Evolutionary conservation across 805 yeast species (phyloP), one percentile per base, ranked within the genome.

Genomic region (Blastobotrys mokoenaii): DNA sequence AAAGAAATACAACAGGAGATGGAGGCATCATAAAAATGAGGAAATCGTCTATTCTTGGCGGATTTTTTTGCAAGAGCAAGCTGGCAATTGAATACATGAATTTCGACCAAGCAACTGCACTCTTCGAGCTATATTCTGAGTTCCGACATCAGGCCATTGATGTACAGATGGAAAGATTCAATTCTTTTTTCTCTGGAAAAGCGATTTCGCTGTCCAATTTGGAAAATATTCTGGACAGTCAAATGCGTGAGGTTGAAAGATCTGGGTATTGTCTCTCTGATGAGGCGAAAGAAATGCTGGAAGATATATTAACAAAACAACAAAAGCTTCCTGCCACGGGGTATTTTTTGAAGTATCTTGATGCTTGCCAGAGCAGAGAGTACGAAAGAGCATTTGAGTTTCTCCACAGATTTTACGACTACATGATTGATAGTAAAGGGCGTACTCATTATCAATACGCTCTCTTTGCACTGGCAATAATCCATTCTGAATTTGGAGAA

Each of bases 391-490:
- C 74, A 57, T 38, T 74, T 61, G 66, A 80, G 64, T 65, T 80
- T 55, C 59, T 84, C 54, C 77, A 76, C 55, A 61, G 75, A 37
- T 77, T 74, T 50, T 84, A 80, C 59, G 94, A 84, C 61, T 82
- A 84, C 55, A 78, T 82, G 79, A 78, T 83, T 62, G 77, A 87
- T 8, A 75, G 73, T 46, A 74, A 74, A 51, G 77, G 79, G 30
- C 76, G 77, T 46, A 71, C 74, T 38, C 79, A 78, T 52, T 85
- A 84, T 55, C 95, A 85, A 57, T 81, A 82, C 60, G 89, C 94
- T 0, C 66, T 86, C 29, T 68, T 85, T 15, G 79, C 84, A 2
- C 65, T 82, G 40, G 94, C 93, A 0, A 70, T 84, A 0, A 64
- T 84, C 35, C 87, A 85, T 52, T 80, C 82, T 17, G 75, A 74